These are phyloP conservation scores for Clarireedia hainanense DNA, from an alignment of 2,329 filamentous ascomycete species.

Conservation along the genomic window DNA sequence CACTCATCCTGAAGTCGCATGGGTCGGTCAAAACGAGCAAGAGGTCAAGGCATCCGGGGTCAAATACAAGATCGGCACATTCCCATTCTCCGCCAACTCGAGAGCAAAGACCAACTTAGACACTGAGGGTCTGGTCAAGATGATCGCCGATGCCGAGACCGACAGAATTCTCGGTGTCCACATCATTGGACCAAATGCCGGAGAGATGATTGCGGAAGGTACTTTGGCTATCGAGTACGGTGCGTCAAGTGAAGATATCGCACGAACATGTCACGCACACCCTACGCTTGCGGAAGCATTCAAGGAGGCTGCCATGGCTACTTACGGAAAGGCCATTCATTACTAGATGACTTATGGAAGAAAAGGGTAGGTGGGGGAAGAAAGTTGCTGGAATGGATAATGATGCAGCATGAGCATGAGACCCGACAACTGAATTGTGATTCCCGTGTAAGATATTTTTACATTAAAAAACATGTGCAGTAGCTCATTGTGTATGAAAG, in stretches of 20 bases:
- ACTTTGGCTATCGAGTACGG: slow-evolving; percentile 95
- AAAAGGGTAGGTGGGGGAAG: not conserved
- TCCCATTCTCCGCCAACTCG: slow-evolving; percentile 97
- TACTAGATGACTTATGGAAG: slow-evolving; percentile 49
- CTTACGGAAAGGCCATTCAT: slow-evolving; percentile 92
- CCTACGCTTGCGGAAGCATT: slow-evolving; percentile 84
- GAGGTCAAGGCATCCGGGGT: slow-evolving; percentile 85
- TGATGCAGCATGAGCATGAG: not conserved
- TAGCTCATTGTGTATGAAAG: slow-evolving; percentile 10
- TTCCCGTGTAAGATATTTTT: slow-evolving; percentile 27
- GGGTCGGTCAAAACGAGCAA: slow-evolving; percentile 96
- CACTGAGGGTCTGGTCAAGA: slow-evolving; percentile 93
- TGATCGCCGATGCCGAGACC: slow-evolving; percentile 91
- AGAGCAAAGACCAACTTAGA: slow-evolving; percentile 98
- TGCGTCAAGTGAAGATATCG: slow-evolving; percentile 89
- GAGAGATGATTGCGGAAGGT: slow-evolving; percentile 98
- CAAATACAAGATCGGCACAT: slow-evolving; percentile 87
- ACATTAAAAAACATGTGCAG: slow-evolving; percentile 18
- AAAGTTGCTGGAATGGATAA: not conserved
- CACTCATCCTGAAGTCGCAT: slow-evolving; percentile 95
- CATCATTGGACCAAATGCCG: slow-evolving; percentile 91
- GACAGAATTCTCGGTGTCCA: slow-evolving; percentile 92
- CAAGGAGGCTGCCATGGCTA: slow-evolving; percentile 99
- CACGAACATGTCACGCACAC: slow-evolving; percentile 91
- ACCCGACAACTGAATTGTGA: slow-evolving; percentile 8